A percentile compares a stretch with the other conserved stretches of the same genome.
These are phyloP conservation scores for Xylaria venustula DNA, from an alignment of 495 filamentous ascomycete genomes.

Conservation along the genomic window DNA sequence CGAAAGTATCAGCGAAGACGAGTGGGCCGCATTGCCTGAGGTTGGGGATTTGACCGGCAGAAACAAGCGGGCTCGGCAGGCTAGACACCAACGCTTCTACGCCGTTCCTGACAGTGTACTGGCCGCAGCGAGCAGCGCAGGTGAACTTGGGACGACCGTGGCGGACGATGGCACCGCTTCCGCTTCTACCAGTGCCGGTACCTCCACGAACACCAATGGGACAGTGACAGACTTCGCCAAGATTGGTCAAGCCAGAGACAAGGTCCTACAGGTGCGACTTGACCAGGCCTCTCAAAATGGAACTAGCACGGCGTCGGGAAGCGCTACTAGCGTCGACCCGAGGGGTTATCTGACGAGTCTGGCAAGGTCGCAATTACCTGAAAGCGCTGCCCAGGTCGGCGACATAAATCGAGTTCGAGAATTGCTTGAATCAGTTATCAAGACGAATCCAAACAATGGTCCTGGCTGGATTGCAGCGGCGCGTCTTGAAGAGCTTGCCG, in stretches of 20 bases:
- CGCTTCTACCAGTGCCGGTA: conserved; percentile 34
- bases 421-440: conserved; percentile 89
- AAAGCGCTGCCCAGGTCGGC: conserved; percentile 79
- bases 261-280: conserved; percentile 84
- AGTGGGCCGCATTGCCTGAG: conserved; percentile 94
- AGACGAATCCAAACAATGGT: conserved; percentile 90
- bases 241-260: conserved; percentile 92
- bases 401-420: conserved; percentile 96
- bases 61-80: conserved; percentile 81
- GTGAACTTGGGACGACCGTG: conserved; percentile 81
- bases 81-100: conserved; percentile 82
- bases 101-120: conserved; percentile 97
- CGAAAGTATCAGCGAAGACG: conserved; percentile 85
- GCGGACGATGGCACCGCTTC: conserved; percentile 67
- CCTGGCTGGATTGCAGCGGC: conserved; percentile 97
- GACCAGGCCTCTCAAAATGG: conserved; percentile 79
- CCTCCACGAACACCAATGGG: conserved; percentile 58
- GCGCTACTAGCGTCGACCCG: conserved; percentile 87
- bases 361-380: conserved; percentile 71
- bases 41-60: conserved; percentile 95
- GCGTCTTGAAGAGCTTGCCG: conserved; percentile 88
- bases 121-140: conserved; percentile 73
- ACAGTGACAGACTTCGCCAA: conserved; percentile 98
- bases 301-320: conserved; percentile 72
- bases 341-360: conserved; percentile 94